A percentile compares a stretch with the other conserved stretches of the same genome.
Conservation (phyloP, 768 basidiomycete species). For the Lactarius pseudohatsudake region DNA sequence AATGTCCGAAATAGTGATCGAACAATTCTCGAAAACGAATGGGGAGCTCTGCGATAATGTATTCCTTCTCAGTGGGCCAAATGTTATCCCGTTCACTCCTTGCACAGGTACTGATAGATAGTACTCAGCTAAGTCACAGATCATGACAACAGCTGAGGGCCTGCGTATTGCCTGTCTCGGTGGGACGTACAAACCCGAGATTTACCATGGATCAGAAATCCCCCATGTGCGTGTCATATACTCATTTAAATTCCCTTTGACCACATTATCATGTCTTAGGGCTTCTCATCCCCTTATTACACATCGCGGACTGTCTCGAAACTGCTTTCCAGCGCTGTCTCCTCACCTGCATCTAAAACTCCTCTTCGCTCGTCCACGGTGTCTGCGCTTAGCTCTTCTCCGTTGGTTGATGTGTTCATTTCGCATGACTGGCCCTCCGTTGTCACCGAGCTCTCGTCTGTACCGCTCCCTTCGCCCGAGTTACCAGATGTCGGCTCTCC, state of each 20-base stretch:
- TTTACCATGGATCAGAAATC: constrained; percentile 58
- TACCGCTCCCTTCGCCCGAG: constrained; percentile 46
- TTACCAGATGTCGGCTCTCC: constrained; percentile 47
- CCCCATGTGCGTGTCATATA: constrained; percentile 53
- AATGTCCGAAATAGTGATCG: constrained; percentile 69
- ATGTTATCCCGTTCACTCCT: neutral
- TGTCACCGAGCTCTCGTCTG: constrained; percentile 59
- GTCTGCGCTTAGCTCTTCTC: constrained; percentile 57
- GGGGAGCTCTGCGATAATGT: constrained; percentile 83
- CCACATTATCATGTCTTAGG: constrained; percentile 41
- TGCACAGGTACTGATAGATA: constrained; percentile 15
- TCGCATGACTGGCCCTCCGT: constrained; percentile 75
- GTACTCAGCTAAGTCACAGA: constrained; percentile 70
- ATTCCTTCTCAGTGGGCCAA: constrained; percentile 74
- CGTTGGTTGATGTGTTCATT: constrained; percentile 77
- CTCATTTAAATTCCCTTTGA: constrained; percentile 54
- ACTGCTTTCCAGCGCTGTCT: constrained; percentile 66
- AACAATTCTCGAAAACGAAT: constrained; percentile 70
- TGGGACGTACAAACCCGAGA: constrained; percentile 64
- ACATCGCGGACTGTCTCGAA: constrained; percentile 67
- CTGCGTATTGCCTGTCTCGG: constrained; percentile 85
- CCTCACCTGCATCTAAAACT: constrained; percentile 48
- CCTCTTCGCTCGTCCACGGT: constrained; percentile 68
- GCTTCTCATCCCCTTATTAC: constrained; percentile 76
- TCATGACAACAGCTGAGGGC: constrained; percentile 75